Base-by-base conservation (phyloP, 805 yeast genomes). In the Saturnispora galanensis region DNA sequence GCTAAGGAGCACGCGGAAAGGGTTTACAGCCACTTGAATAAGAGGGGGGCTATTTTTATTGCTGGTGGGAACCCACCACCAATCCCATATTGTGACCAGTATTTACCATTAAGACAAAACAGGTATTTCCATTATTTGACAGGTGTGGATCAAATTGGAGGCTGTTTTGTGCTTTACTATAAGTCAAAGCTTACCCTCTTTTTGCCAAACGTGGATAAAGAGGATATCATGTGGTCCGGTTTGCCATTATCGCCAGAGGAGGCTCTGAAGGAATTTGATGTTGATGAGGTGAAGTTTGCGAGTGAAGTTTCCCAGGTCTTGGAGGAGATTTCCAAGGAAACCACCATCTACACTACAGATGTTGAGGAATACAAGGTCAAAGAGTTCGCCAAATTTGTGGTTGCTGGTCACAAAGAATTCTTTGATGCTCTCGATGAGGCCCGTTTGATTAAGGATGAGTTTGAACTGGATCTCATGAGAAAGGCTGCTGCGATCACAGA, bases 161-260 rank as follows among this genome's bases (percentile, higher is more conserved):
- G 93, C 1, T 71, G 83, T 31, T 81, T 77, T 53, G 73, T 86
- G 1, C 64, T 83, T 17, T 90, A 74, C 57, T 68, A 76, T 3
- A 52, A 62, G 6, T 85, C 81, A 37, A 70, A 76, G 43, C 68
- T 87, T 49, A 77, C 80, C 0, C 66, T 90, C 21, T 90, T 83
- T 56, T 68, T 93, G 42, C 97, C 97, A 1, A 75, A 83, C 43
- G 70, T 90, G 34, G 96, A 88, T 57, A 65, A 73, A 36, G 97
- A 93, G 37, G 96, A 86, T 58, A 83, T 90, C 35, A 83, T 93
- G 87, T 90, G 98, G 98, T 81, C 93, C 47, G 98, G 98, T 0
- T 57, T 82, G 63, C 98, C 98, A 5, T 50, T 86, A 42, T 66
- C 76, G 34, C 50, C 71, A 3, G 80, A 81, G 39, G 79, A 81